These are phyloP conservation scores for Fusarium neocosmosporiellum DNA, from an alignment of 2,329 filamentous ascomycete species.

Conservation along the genomic window DNA sequence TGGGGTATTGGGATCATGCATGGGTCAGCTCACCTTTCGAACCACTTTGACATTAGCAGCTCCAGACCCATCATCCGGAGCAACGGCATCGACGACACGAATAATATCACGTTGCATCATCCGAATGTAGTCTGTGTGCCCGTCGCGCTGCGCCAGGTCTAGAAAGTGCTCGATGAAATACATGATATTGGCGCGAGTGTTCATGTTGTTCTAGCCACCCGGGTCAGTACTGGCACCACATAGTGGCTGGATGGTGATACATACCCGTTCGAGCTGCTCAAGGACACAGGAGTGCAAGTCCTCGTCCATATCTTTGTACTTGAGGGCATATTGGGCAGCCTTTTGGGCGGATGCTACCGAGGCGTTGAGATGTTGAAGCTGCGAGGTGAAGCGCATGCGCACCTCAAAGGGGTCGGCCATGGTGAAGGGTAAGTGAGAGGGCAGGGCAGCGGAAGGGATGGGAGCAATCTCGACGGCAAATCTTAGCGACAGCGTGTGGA, in stretches of 20 bases:
- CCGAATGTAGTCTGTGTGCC: constrained; percentile 82
- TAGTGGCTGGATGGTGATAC: constrained; percentile 1
- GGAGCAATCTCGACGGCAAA: neutral
- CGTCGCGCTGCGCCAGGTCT: constrained; percentile 82
- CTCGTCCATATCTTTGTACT: constrained; percentile 94
- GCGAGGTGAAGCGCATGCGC: constrained; percentile 93
- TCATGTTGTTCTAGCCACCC: constrained; percentile 83
- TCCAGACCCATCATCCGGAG: constrained; percentile 85
- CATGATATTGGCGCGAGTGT: constrained; percentile 98
- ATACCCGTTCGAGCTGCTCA: constrained; percentile 88
- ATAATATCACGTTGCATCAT: constrained; percentile 97
- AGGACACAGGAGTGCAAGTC: constrained; percentile 97
- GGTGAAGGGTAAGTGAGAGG: constrained; percentile 21
- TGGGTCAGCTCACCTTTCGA: constrained; percentile 70
- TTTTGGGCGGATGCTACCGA: constrained; percentile 90
- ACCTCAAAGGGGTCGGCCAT: constrained; percentile 95
- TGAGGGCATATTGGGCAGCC: constrained; percentile 93
- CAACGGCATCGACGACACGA: constrained; percentile 90
- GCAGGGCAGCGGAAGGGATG: neutral
- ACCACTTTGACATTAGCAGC: constrained; percentile 95
- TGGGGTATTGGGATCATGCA: neutral
- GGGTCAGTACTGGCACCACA: constrained; percentile 14
- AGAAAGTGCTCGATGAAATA: constrained; percentile 98
- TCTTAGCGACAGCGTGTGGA: neutral
- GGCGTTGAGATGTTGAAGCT: constrained; percentile 91